Evolutionary conservation across 2,329 filamentous ascomycete species (phyloP).

Genomic region (Phoma sp.): DNA sequence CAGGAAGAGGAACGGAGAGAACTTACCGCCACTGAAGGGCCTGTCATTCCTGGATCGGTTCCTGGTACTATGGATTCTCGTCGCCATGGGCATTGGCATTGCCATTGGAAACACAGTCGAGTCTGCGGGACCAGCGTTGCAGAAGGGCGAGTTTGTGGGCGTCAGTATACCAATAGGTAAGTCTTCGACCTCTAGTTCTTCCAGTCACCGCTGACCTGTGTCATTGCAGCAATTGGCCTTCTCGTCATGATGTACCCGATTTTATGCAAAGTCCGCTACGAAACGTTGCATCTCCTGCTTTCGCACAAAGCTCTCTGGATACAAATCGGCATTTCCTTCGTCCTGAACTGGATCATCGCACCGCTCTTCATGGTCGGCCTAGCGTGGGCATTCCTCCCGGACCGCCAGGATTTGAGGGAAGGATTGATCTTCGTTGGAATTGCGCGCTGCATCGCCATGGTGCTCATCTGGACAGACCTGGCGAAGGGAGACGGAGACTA

Average conservation of each 20-base stretch:
- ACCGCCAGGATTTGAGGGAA: constrained; percentile 57
- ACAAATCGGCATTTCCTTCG: constrained; percentile 77
- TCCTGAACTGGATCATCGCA: constrained; percentile 83
- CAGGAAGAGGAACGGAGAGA: neutral
- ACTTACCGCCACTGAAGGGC: constrained; percentile 44
- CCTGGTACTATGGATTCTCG: constrained; percentile 69
- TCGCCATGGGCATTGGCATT: constrained; percentile 79
- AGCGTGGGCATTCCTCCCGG: constrained; percentile 63
- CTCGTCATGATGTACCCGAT: constrained; percentile 96
- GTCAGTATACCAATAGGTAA: constrained; percentile 71
- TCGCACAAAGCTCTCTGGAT: constrained; percentile 70
- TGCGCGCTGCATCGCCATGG: constrained; percentile 89
- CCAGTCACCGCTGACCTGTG: neutral
- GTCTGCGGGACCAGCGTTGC: constrained; percentile 64
- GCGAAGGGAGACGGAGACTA: constrained; percentile 81
- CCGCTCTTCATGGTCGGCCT: constrained; percentile 81
- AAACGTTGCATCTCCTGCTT: constrained; percentile 73
- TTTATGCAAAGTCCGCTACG: constrained; percentile 82
- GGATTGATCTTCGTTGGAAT: constrained; percentile 84
- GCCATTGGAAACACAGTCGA: constrained; percentile 78
- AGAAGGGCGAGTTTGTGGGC: constrained; percentile 75
- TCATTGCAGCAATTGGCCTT: constrained; percentile 70
- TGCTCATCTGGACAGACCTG: constrained; percentile 78
- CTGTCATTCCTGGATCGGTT: constrained; percentile 55
- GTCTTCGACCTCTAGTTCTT: constrained; percentile 19